phyloP scores from a whole-genome alignment of 139 green algal species.

The Gonium pectorale region DNA sequence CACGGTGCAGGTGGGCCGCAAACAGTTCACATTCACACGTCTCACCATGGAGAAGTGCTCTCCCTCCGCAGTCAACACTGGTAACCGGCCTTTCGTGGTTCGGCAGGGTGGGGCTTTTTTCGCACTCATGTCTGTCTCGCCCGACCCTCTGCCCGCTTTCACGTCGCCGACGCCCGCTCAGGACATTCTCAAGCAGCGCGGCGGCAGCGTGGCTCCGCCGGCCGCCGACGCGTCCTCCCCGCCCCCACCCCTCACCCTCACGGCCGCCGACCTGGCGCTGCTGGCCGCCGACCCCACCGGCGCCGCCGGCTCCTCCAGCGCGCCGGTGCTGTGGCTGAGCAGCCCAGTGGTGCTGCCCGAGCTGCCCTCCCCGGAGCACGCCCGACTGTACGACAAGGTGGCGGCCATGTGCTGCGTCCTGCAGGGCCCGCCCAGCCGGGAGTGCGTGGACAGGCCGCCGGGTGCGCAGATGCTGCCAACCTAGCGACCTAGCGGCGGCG shows the following conservation, averaged over 20 bases:
- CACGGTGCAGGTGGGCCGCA: constrained; percentile 15
- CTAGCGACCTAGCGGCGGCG: background rate
- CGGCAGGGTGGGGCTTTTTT: no score
- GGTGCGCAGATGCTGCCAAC: background rate
- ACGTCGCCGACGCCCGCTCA: no score
- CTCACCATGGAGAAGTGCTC: no score
- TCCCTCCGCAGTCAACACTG: no score
- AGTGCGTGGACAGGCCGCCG: constrained; percentile 21
- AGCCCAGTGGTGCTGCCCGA: constrained; percentile 13
- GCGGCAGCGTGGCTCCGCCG: background rate
- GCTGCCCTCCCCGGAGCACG: constrained; percentile 3
- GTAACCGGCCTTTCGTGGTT: no score
- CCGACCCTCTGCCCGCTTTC: no score
- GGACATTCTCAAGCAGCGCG: constrained; percentile 13
- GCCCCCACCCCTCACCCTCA: background rate
- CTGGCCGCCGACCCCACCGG: background rate
- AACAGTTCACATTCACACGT: no score
- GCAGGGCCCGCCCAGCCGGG: background rate
- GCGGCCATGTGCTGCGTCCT: constrained; percentile 16
- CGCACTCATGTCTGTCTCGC: no score
- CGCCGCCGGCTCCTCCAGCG: background rate
- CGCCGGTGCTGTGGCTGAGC: constrained; percentile 28
- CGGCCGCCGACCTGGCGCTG: background rate
- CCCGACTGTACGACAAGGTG: background rate
- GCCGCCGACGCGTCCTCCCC: background rate